phyloP scores from a whole-genome alignment of 495 filamentous ascomycete species.

The Penicillium longicatenatum region DNA sequence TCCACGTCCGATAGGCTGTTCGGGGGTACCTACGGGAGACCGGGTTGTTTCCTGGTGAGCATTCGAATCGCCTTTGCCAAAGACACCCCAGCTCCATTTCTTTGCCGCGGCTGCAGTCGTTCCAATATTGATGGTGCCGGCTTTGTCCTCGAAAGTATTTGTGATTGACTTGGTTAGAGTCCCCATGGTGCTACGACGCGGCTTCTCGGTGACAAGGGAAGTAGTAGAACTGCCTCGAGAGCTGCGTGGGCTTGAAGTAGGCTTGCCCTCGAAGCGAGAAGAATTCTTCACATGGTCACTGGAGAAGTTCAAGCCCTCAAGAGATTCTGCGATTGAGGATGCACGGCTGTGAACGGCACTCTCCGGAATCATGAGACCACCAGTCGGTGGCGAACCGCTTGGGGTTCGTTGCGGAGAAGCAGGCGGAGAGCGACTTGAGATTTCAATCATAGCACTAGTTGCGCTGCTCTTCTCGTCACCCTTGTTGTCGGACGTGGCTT shows the following conservation, averaged over 20 bases:
- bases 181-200: constrained; percentile 44
- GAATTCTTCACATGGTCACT: constrained; percentile 27
- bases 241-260: constrained; percentile 33
- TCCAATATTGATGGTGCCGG: constrained; percentile 58
- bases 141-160: constrained; percentile 33
- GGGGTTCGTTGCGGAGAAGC: constrained; percentile 57
- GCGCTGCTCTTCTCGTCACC: constrained; percentile 56
- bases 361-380: constrained; percentile 31
- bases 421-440: constrained; percentile 62
- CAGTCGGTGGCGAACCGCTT: constrained; percentile 50
- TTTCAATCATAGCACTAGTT: constrained; percentile 63
- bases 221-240: constrained; percentile 34
- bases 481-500: constrained; percentile 42
- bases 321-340: constrained; percentile 37
- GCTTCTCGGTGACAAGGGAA: constrained; percentile 33
- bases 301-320: constrained; percentile 26
- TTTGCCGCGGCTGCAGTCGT: constrained; percentile 77
- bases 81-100: constrained; percentile 79
- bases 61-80: constrained; percentile 56
- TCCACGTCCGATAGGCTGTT: constrained; percentile 73
- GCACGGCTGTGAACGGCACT: constrained; percentile 30
- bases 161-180: constrained; percentile 41
- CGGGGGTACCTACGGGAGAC: constrained; percentile 51
- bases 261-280: constrained; percentile 27
- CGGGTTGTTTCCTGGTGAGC: constrained; percentile 34